phyloP scores from a whole-genome alignment of 257 asterid species.

The Pogostemon cablin region DNA sequence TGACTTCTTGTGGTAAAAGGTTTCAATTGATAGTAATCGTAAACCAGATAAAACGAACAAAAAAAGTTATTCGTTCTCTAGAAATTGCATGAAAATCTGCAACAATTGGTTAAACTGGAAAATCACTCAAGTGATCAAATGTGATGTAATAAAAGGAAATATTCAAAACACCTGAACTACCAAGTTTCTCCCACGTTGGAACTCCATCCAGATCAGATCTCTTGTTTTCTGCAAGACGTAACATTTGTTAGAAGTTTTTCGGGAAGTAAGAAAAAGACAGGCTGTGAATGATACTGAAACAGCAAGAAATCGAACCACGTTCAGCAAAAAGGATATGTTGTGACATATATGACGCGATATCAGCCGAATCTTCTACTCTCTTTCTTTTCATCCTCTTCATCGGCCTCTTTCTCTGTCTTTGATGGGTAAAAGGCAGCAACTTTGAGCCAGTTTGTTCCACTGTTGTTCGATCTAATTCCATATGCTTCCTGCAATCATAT shows the following conservation, averaged over 20 bases:
- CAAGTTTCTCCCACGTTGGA: conserved; percentile 57
- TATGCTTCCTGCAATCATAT: conserved; percentile 47
- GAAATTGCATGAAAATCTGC: neutral
- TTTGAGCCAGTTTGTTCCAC: conserved; percentile 62
- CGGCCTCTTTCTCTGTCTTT: conserved; percentile 46
- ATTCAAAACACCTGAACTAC: conserved; percentile 56
- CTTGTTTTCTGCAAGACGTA: conserved; percentile 59
- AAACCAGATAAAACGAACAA: neutral
- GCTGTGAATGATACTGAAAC: neutral
- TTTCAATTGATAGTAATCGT: neutral
- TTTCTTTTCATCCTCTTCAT: conserved; percentile 77
- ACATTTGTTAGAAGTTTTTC: conserved; percentile 16
- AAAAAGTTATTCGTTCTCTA: neutral
- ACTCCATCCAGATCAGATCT: conserved; percentile 61
- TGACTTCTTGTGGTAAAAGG: neutral
- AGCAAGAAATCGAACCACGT: conserved; percentile 51
- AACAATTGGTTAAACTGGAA: too few relatives aligned
- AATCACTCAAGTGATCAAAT: neutral
- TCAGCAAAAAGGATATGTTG: conserved; percentile 71
- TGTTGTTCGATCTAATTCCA: conserved; percentile 42
- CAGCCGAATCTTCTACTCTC: conserved; percentile 61
- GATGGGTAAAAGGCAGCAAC: conserved; percentile 50
- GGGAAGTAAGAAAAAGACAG: conserved; percentile 12
- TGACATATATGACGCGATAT: conserved; percentile 59
- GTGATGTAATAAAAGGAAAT: neutral